A percentile compares a stretch with the other conserved stretches of the same genome.
Conservation (phyloP, 108 stramenopile species). For the Cyclotella atomus region DNA sequence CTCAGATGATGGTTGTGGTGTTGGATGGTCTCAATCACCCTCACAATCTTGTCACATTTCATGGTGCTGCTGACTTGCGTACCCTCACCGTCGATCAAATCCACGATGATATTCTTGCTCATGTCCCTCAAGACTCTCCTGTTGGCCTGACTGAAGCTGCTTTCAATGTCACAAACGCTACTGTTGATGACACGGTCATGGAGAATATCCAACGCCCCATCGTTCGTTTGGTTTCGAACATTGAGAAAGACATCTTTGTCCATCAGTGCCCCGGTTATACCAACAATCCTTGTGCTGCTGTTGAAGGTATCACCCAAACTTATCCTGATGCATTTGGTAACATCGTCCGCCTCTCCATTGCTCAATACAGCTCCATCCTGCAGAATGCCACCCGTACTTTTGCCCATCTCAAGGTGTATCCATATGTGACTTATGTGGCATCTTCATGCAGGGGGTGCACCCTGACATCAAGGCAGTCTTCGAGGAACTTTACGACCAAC, state of each 20-base stretch:
- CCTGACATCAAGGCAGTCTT: not conserved
- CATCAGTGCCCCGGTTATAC: not conserved
- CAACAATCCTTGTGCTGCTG: not conserved
- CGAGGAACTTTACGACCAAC: not conserved
- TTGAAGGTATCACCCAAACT: not conserved
- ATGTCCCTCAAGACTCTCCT: not conserved
- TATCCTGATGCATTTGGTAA: not conserved
- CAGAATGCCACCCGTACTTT: not conserved
- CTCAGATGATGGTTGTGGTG: not conserved
- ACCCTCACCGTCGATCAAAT: not conserved
- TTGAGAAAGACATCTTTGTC: not conserved
- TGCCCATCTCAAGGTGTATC: not conserved
- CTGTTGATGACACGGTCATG: too few relatives aligned
- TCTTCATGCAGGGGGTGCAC: not conserved
- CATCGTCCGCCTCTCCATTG: not conserved
- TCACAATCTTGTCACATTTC: not conserved
- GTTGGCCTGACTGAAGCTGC: not conserved
- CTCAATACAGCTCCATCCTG: not conserved
- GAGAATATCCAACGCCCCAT: not conserved
- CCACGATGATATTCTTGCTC: not conserved
- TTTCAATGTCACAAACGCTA: slow-evolving; percentile 1
- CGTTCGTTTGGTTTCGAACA: not conserved
- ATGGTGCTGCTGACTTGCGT: not conserved
- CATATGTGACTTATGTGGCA: not conserved
- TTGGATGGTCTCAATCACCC: not conserved